phyloP scores from a whole-genome alignment of 2,329 filamentous ascomycete species.

The Alternaria tenuissima region DNA sequence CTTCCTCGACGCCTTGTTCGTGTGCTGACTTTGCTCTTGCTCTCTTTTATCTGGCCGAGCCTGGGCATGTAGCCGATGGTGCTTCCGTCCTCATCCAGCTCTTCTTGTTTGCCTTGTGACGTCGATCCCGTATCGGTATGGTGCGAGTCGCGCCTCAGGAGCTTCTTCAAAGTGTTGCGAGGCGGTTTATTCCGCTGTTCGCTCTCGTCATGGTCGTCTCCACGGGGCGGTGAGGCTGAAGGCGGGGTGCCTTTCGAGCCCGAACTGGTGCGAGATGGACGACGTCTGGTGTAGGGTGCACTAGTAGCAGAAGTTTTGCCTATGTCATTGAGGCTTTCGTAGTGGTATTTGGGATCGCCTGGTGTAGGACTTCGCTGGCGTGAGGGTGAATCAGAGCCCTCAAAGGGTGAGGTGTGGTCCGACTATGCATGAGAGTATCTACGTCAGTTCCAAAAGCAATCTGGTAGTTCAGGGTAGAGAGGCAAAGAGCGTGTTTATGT shows the following conservation, averaged over 20 bases:
- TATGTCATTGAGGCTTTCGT: constrained; percentile 22
- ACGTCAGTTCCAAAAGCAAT: constrained; percentile 34
- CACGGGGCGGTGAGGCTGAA: constrained; percentile 27
- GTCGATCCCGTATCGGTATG: constrained; percentile 19
- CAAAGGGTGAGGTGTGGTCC: constrained; percentile 36
- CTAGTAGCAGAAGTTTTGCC: constrained; percentile 16
- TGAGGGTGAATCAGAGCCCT: constrained; percentile 30
- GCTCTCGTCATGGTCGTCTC: constrained; percentile 35
- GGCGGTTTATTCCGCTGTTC: constrained; percentile 30
- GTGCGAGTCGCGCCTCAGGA: constrained; percentile 27
- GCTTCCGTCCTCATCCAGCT: constrained; percentile 29
- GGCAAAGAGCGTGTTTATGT: constrained; percentile 24
- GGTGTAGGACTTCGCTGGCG: constrained; percentile 28
- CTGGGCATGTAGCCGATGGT: constrained; percentile 48
- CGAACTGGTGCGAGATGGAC: constrained; percentile 35
- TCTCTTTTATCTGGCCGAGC: constrained; percentile 53
- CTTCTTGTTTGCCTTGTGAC: constrained; percentile 24
- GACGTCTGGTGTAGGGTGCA: constrained; percentile 32
- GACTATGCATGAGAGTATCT: constrained; percentile 34
- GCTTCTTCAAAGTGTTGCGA: constrained; percentile 33
- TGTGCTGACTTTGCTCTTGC: constrained; percentile 46
- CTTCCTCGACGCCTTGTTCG: constrained; percentile 28
- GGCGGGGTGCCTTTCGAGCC: constrained; percentile 29
- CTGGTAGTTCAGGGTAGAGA: constrained; percentile 13
- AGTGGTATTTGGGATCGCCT: constrained; percentile 24